Base-by-base conservation (phyloP, 108 stramenopile species). In the Stephanodiscus minutulus region DNA sequence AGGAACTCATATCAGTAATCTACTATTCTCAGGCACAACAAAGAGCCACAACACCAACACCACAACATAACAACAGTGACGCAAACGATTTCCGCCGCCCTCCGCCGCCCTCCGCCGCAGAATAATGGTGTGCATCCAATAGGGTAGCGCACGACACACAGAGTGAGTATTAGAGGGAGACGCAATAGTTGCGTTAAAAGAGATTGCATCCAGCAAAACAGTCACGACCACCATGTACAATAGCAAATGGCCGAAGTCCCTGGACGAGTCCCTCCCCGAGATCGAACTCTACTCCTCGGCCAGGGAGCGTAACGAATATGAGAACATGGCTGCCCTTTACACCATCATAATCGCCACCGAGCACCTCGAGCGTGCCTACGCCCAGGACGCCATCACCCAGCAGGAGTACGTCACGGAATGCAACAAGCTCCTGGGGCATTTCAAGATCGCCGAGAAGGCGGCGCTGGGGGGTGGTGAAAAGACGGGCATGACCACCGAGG, bases 281-380 rank as follows among this genome's bases (percentile, higher is more conserved):
- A 73, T 88, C 12, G 82, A 82, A 37, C 83, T 94, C 60, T 92
- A 83, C 71, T 68, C 81, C 35, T 84, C 85, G 20, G 75, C 79
- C 24, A 84, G 82, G 35, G 91, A 94, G 68, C 85, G 93, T 35
- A 84, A 91, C 64, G 60, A 70, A 11, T 91, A 90, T 66, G 93
- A 94, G 62, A 89, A 95, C 48, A 81, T 93, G 21, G 95, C 95
- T 8, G 95, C 97, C 53, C 79, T 99, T 24, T 99, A 97, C 68
- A 85, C 97, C 67, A 96, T 99, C 68, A 96, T 99, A 36, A 88
- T 95, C 48, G 97, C 97, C 13, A 97, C 96, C 18, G 97, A 99
- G 71, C 88, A 94, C 61, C 83, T 98, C 71, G 98, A 99, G 78
- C 92, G 91, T 55, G 97, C 97, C 22, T 98, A 94, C 70, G 93